Percentiles rank a stretch among this genome's conserved stretches.
Evolutionary conservation across 805 yeast genomes (phyloP).

Genomic region (Zygosaccharomyces bisporus): DNA sequence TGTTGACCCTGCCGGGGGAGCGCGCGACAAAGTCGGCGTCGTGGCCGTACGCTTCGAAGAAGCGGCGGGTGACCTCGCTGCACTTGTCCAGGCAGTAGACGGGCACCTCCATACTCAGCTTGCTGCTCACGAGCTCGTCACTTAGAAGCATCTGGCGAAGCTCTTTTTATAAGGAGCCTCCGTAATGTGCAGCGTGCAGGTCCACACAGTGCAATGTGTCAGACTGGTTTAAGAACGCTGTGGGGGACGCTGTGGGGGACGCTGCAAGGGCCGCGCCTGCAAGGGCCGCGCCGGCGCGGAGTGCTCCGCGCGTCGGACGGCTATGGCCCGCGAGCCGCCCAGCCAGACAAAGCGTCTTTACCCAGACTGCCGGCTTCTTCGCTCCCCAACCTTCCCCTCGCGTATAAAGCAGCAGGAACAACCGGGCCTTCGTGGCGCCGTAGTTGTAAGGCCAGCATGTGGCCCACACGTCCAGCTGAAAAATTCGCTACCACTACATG

Average conservation of each 20-base stretch:
- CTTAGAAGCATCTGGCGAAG: conserved; percentile 3
- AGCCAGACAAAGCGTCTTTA: not conserved
- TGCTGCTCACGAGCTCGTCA: conserved; percentile 1
- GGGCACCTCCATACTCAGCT: conserved; percentile 2
- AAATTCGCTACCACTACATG: conserved; percentile 9
- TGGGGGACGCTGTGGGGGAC: not conserved
- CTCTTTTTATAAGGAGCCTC: not conserved
- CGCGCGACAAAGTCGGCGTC: conserved; percentile 47
- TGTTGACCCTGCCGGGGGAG: conserved; percentile 73
- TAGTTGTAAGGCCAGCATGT: too few relatives aligned
- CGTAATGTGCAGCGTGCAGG: not conserved
- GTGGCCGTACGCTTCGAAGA: conserved; percentile 31
- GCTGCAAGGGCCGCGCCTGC: not conserved
- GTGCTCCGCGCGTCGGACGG: not conserved
- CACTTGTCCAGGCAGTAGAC: conserved; percentile 2
- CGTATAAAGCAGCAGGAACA: too few relatives aligned
- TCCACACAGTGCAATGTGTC: not conserved
- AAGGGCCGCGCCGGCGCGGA: not conserved
- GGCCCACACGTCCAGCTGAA: too few relatives aligned
- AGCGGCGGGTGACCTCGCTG: conserved; percentile 3
- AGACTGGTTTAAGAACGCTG: not conserved
- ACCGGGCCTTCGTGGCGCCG: too few relatives aligned
- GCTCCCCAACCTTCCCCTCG: too few relatives aligned
- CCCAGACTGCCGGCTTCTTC: too few relatives aligned
- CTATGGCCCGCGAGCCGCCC: not conserved